Percentiles rank a stretch among this genome's conserved stretches.
phyloP scores from a whole-genome alignment of 148 eudicot genomes.

The Chenopodium suecicum region DNA sequence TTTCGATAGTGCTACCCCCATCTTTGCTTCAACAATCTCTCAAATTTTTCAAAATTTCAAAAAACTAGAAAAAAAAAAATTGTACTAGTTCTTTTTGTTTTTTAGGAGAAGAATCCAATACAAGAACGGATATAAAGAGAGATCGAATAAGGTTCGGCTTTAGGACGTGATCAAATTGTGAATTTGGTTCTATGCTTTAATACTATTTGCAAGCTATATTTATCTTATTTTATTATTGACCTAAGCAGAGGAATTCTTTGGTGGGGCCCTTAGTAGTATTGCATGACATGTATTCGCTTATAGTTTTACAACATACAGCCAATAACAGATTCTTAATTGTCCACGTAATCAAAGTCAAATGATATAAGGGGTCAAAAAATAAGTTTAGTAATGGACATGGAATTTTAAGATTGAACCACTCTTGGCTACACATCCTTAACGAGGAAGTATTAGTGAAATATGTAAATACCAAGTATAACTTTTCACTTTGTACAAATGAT shows the following conservation, averaged over 20 bases:
- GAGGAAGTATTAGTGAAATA: not conserved
- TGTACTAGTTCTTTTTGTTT: too few relatives aligned
- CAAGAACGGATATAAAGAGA: not conserved
- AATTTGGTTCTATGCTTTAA: not conserved
- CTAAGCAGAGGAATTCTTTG: not conserved
- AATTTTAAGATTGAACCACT: not conserved
- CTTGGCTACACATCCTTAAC: not conserved
- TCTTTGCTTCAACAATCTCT: slow-evolving; percentile 15
- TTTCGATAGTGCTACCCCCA: slow-evolving; percentile 71
- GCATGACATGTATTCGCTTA: not conserved
- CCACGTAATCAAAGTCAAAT: not conserved
- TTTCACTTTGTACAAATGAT: too few relatives aligned
- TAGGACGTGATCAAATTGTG: not conserved
- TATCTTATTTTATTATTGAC: not conserved
- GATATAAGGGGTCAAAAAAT: not conserved
- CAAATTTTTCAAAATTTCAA: too few relatives aligned
- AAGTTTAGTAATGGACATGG: not conserved
- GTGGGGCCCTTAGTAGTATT: not conserved
- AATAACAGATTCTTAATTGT: not conserved
- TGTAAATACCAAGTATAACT: too few relatives aligned
- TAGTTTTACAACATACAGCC: not conserved
- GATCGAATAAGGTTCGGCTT: not conserved
- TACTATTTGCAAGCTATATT: not conserved
- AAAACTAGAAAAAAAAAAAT: too few relatives aligned
- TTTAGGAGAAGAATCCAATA: not conserved